Conservation (phyloP, 164 flowering plant species). For the Taxillus chinensis region DNA sequence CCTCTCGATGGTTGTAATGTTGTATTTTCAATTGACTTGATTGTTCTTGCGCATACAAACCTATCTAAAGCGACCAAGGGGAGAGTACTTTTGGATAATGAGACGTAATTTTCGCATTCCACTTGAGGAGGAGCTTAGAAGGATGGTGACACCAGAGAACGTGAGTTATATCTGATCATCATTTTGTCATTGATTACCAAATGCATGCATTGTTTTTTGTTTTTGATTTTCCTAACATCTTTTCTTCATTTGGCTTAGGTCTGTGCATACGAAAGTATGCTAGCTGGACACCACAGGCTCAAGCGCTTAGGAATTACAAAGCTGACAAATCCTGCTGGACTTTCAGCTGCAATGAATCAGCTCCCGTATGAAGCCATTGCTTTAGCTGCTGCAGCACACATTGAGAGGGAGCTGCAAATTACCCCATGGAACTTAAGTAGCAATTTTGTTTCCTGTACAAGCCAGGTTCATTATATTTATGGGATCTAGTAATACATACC, state of each 20-base stretch:
- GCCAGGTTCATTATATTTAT: constrained; percentile 42
- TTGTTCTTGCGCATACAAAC: constrained; percentile 7
- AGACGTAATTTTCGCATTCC: constrained; percentile 73
- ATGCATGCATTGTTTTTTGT: neutral
- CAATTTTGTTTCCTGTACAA: constrained; percentile 87
- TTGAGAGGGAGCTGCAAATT: constrained; percentile 91
- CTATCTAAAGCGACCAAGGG: constrained; percentile 51
- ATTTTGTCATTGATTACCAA: neutral
- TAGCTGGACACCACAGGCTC: constrained; percentile 74
- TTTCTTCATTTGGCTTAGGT: constrained; percentile 37
- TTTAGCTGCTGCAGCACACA: constrained; percentile 95
- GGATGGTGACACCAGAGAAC: constrained; percentile 84
- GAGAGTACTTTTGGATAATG: constrained; percentile 61
- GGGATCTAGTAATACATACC: neutral
- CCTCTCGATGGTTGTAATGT: neutral
- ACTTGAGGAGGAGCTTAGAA: constrained; percentile 74
- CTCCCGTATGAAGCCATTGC: constrained; percentile 96
- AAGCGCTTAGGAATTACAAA: constrained; percentile 81
- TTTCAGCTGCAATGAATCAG: constrained; percentile 89
- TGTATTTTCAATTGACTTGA: neutral
- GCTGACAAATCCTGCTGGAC: constrained; percentile 53
- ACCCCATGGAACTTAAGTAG: constrained; percentile 95
- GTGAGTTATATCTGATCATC: constrained; percentile 31
- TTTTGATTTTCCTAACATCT: constrained; percentile 1
- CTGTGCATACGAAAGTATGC: constrained; percentile 93